These are phyloP conservation scores for Porcisia deanei DNA, from an alignment of 208 protist species.

Conservation along the genomic window DNA sequence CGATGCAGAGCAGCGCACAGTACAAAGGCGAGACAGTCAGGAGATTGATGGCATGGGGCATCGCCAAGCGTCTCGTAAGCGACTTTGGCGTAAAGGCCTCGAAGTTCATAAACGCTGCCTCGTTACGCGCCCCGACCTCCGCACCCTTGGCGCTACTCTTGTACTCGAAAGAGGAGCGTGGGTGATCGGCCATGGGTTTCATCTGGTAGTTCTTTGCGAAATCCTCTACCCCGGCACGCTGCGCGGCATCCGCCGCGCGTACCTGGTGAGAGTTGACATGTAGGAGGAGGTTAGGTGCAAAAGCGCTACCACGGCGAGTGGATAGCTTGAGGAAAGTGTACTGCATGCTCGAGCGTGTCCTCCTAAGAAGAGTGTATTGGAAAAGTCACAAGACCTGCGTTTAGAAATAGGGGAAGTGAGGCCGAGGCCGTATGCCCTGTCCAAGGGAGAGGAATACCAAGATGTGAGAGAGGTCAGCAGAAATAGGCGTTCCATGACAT, in stretches of 20 bases:
- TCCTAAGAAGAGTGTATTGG: constrained; percentile 9
- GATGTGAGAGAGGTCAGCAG: constrained; percentile 7
- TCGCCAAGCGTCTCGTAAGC: constrained; percentile 59
- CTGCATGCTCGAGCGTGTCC: constrained; percentile 38
- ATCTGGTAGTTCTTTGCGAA: constrained; percentile 56
- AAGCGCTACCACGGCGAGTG: constrained; percentile 24
- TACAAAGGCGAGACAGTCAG: constrained; percentile 77
- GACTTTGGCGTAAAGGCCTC: constrained; percentile 54
- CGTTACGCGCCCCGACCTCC: constrained; percentile 87
- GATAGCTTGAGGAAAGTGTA: constrained; percentile 42
- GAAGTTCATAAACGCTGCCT: constrained; percentile 89
- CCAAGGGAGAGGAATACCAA: background rate
- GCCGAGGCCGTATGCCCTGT: background rate
- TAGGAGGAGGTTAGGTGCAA: constrained; percentile 30
- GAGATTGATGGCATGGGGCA: constrained; percentile 78
- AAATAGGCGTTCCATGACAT: background rate
- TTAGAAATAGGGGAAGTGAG: background rate
- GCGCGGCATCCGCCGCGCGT: constrained; percentile 29
- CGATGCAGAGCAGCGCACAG: constrained; percentile 59
- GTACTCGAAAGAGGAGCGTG: constrained; percentile 71
- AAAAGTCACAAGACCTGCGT: background rate
- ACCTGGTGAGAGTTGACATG: constrained; percentile 30
- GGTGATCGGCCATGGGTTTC: constrained; percentile 63
- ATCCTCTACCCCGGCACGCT: constrained; percentile 40
- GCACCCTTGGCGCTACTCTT: constrained; percentile 76